These are phyloP conservation scores for Typha latifolia DNA, from an alignment of 176 grass and related monocot genomes.

Conservation along the genomic window DNA sequence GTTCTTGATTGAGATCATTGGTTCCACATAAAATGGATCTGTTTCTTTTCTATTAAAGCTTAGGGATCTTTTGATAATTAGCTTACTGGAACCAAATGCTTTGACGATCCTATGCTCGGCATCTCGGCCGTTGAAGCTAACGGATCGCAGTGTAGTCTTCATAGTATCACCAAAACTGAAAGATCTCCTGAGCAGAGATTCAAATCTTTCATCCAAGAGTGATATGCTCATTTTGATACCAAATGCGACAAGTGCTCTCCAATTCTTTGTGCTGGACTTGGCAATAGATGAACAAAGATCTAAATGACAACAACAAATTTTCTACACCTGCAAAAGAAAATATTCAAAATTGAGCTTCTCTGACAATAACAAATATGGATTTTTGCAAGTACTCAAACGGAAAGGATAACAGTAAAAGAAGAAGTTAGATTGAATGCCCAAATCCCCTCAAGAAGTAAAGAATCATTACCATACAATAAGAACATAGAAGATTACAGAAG, in stretches of 20 bases:
- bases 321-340: no score
- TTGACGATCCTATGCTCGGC: slow-evolving; percentile 17
- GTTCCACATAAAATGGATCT: slow-evolving; percentile 34
- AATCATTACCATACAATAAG: no score
- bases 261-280: no score
- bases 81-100: slow-evolving; percentile 26
- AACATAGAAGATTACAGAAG: no score
- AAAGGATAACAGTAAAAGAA: no score
- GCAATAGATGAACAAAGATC: no score
- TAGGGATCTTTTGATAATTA: slow-evolving; percentile 37
- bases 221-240: neutral
- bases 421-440: no score
- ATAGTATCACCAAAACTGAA: slow-evolving; percentile 2
- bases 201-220: slow-evolving; percentile 1
- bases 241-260: neutral
- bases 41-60: slow-evolving; percentile 48
- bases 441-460: no score
- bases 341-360: no score
- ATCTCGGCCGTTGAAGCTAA: slow-evolving; percentile 33
- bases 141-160: slow-evolving; percentile 23
- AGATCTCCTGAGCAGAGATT: slow-evolving; percentile 1
- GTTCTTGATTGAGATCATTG: slow-evolving; percentile 29
- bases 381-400: no score
- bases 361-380: no score
- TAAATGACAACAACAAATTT: no score